Conservation (phyloP, 306 rosid genomes). For the Citrullus colocynthis region DNA sequence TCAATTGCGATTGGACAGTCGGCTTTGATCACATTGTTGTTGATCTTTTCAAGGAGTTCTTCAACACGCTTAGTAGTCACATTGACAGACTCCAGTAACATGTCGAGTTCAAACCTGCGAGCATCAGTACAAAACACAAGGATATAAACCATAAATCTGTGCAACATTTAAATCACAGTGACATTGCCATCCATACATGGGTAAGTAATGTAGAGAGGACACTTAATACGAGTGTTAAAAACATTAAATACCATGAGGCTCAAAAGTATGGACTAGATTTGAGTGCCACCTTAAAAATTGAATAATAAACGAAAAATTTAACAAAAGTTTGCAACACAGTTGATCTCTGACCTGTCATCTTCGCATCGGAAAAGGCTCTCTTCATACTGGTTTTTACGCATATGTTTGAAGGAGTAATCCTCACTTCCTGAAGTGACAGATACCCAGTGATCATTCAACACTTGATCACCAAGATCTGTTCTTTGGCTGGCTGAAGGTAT, state of each 20-base stretch:
- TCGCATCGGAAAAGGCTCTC: slow-evolving; percentile 98
- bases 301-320: neutral
- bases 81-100: slow-evolving; percentile 94
- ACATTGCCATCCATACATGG: neutral
- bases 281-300: slow-evolving; percentile 2
- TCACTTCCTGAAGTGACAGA: slow-evolving; percentile 99
- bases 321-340: slow-evolving; percentile 8
- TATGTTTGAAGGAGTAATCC: slow-evolving; percentile 97
- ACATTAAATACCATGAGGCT: neutral
- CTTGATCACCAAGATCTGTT: slow-evolving; percentile 71
- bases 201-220: neutral
- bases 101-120: slow-evolving; percentile 94
- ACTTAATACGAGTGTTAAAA: neutral
- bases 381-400: slow-evolving; percentile 99
- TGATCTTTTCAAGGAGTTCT: slow-evolving; percentile 78
- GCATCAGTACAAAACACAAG: slow-evolving; percentile 22
- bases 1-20: slow-evolving; percentile 64
- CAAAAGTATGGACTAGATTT: neutral
- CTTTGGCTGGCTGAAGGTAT: slow-evolving; percentile 81
- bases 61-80: slow-evolving; percentile 80
- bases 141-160: neutral
- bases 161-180: neutral
- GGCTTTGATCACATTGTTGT: slow-evolving; percentile 47
- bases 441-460: slow-evolving; percentile 92
- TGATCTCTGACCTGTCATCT: slow-evolving; percentile 78